phyloP scores from a whole-genome alignment of 129 eudicot genomes.

The Flaveria bidentis region DNA sequence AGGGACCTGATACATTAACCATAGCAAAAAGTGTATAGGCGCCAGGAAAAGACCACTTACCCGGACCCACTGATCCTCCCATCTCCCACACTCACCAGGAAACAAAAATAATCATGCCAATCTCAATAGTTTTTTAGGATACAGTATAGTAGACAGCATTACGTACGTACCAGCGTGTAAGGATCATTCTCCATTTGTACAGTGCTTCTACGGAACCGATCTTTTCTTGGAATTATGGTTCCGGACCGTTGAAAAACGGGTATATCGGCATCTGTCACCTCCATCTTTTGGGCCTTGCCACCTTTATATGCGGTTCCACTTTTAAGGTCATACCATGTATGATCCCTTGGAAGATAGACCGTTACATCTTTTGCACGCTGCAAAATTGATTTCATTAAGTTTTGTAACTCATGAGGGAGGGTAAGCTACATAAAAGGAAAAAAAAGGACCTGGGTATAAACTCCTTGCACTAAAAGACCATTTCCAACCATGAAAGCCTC shows the following conservation, averaged over 20 bases:
- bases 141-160: too few species aligned
- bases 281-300: slow-evolving; percentile 65
- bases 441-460: slow-evolving; percentile 62
- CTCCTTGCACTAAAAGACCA: slow-evolving; percentile 88
- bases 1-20: too few species aligned
- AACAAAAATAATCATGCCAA: too few species aligned
- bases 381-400: slow-evolving; percentile 24
- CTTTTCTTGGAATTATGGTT: slow-evolving; percentile 91
- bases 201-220: slow-evolving; percentile 87
- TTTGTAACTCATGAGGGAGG: neutral
- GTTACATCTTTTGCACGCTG: slow-evolving; percentile 81
- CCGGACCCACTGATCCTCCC: too few species aligned
- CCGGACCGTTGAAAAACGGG: slow-evolving; percentile 92
- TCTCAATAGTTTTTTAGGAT: too few species aligned
- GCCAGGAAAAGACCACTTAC: too few species aligned
- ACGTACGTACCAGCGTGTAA: slow-evolving; percentile 70
- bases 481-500: slow-evolving; percentile 98
- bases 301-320: slow-evolving; percentile 71
- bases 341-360: slow-evolving; percentile 75
- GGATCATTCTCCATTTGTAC: slow-evolving; percentile 97
- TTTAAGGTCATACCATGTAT: slow-evolving; percentile 83
- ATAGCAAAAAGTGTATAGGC: too few species aligned
- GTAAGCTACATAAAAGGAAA: neutral
- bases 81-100: too few species aligned
- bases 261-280: slow-evolving; percentile 66